Percentiles rank a stretch among this genome's conserved stretches.
Evolutionary conservation across 352 stramenopile genomes (phyloP).

Genomic region (Pythium dissotocum): DNA sequence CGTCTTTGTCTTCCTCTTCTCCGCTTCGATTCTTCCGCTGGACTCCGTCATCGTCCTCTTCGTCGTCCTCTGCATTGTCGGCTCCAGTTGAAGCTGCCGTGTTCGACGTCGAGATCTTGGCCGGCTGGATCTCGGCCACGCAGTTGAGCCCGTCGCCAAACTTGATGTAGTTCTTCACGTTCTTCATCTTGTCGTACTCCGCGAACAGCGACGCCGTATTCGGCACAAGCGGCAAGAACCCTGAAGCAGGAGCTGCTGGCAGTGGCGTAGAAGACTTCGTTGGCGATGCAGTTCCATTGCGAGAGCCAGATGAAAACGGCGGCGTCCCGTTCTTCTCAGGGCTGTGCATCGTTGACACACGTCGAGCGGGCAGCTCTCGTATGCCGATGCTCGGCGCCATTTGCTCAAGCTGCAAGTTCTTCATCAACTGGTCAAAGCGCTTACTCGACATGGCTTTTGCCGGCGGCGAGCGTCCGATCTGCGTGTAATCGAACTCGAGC

Average conservation of each 20-base stretch:
- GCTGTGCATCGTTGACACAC: conserved; percentile 4
- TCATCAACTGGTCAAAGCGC: conserved; percentile 66
- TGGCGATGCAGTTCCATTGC: neutral
- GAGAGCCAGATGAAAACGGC: neutral
- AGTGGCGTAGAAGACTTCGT: neutral
- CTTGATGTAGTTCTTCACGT: conserved; percentile 59
- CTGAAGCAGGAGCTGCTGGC: neutral
- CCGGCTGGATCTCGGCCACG: conserved; percentile 41
- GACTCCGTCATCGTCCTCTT: conserved; percentile 10
- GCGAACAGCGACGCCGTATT: conserved; percentile 48
- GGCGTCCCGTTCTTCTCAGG: conserved; percentile 10
- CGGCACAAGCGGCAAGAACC: conserved; percentile 42
- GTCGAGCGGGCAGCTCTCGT: conserved; percentile 15
- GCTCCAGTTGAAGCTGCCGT: neutral
- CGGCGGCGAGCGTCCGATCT: conserved; percentile 40
- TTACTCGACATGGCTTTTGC: conserved; percentile 53
- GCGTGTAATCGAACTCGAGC: conserved; percentile 78
- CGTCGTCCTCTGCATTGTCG: conserved; percentile 10
- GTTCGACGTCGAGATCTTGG: neutral
- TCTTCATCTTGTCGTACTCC: conserved; percentile 68
- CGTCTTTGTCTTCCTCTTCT: conserved; percentile 14
- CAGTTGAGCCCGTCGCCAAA: conserved; percentile 54
- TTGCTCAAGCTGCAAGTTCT: conserved; percentile 51
- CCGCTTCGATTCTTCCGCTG: neutral
- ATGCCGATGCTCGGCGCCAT: conserved; percentile 45